Evolutionary conservation across 2,329 filamentous ascomycete genomes (phyloP).

Genomic region (Rhynchosporium graminicola): DNA sequence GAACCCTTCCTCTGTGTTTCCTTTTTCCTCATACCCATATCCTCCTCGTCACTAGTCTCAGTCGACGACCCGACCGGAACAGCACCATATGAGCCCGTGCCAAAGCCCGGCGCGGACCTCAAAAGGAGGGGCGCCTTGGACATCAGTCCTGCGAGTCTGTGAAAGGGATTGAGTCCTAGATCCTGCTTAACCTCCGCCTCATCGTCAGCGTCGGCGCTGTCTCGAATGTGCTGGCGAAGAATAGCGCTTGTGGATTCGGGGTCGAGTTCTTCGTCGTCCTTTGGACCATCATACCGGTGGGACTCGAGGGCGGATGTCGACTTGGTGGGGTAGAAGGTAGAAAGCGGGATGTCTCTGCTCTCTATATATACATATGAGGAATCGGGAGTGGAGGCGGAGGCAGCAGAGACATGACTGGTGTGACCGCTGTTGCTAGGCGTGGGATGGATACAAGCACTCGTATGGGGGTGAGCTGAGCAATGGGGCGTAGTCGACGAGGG

Average conservation of each 20-base stretch:
- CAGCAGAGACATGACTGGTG: slow-evolving; percentile 10
- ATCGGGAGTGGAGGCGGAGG: background rate
- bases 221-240: slow-evolving; percentile 31
- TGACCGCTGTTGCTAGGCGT: background rate
- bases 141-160: slow-evolving; percentile 40
- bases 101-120: slow-evolving; percentile 60
- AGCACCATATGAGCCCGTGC: slow-evolving; percentile 62
- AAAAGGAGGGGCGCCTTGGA: slow-evolving; percentile 56
- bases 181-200: slow-evolving; percentile 15
- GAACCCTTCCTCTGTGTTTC: slow-evolving; percentile 35
- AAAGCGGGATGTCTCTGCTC: slow-evolving; percentile 31
- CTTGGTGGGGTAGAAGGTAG: slow-evolving; percentile 19
- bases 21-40: slow-evolving; percentile 33
- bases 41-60: slow-evolving; percentile 41
- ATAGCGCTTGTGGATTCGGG: slow-evolving; percentile 36
- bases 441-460: background rate
- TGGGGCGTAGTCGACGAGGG: slow-evolving; percentile 5
- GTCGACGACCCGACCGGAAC: slow-evolving; percentile 49
- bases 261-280: slow-evolving; percentile 32
- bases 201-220: slow-evolving; percentile 30
- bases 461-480: background rate
- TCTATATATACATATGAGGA: slow-evolving; percentile 17
- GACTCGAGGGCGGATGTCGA: background rate
- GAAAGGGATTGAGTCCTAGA: slow-evolving; percentile 27
- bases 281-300: slow-evolving; percentile 15